These are phyloP conservation scores for Chrysanthemum makinoi DNA, from an alignment of 129 eudicot genomes.

Conservation along the genomic window DNA sequence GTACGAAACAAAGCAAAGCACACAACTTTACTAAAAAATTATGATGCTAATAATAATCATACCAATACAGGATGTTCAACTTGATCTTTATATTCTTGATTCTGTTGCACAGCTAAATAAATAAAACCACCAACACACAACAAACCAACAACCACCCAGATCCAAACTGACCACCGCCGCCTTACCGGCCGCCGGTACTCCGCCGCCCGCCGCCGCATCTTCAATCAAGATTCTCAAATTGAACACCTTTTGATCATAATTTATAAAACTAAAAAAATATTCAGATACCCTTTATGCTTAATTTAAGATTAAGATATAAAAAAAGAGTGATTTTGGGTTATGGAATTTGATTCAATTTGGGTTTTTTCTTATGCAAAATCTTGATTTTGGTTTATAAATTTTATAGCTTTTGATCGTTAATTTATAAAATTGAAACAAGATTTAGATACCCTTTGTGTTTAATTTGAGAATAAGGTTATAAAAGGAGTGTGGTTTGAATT, in stretches of 20 bases:
- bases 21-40: not conserved
- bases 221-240: constrained; percentile 13
- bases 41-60: constrained; percentile 1
- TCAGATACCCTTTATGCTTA: constrained; percentile 8
- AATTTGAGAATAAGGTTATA: too few species aligned
- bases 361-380: too few species aligned
- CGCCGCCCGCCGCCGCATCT: constrained; percentile 95
- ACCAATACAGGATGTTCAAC: constrained; percentile 60
- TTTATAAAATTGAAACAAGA: not conserved
- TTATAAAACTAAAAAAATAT: not conserved
- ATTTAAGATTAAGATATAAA: not conserved
- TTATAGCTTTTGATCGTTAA: constrained; percentile 9
- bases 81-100: constrained; percentile 52
- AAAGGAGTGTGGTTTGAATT: constrained; percentile 22
- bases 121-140: constrained; percentile 55
- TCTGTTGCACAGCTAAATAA: constrained; percentile 56
- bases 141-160: constrained; percentile 62
- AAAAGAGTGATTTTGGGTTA: not conserved
- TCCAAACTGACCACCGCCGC: constrained; percentile 66
- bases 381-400: not conserved
- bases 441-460: constrained; percentile 11
- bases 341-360: not conserved
- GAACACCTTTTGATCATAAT: constrained; percentile 17
- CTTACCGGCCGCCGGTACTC: constrained; percentile 93
- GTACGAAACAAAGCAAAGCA: not conserved